A percentile compares a stretch with the other conserved stretches of the same genome.
Conservation (phyloP, 441 rosid species). For the Eutrema salsugineum region DNA sequence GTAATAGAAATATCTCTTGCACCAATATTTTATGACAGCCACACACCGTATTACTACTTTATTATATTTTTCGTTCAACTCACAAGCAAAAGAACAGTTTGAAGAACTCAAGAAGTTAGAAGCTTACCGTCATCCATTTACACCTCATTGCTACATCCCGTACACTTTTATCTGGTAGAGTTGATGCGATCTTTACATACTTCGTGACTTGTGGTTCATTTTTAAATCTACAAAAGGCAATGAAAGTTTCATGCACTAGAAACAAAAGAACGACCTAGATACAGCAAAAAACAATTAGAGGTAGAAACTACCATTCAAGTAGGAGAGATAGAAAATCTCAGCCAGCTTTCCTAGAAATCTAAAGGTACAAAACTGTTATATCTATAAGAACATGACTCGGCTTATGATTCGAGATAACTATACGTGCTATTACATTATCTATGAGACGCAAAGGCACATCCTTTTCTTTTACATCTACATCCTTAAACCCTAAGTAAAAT, state of each 20-base stretch:
- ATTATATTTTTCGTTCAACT: not conserved
- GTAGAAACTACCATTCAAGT: not conserved
- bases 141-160: conserved; percentile 99
- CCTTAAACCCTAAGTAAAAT: not conserved
- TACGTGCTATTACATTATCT: not conserved
- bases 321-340: not conserved
- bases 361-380: not conserved
- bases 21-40: not conserved
- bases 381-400: not conserved
- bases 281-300: not conserved
- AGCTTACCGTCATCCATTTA: conserved; percentile 90
- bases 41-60: not conserved
- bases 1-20: not conserved
- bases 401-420: not conserved
- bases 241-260: not conserved
- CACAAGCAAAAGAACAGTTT: not conserved
- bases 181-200: conserved; percentile 91
- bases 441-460: not conserved
- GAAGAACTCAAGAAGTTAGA: not conserved
- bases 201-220: conserved; percentile 78
- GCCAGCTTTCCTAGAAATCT: not conserved
- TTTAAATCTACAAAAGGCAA: conserved; percentile 43
- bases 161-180: conserved; percentile 83
- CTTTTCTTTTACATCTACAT: not conserved
- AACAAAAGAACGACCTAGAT: not conserved